A percentile compares a stretch with the other conserved stretches of the same genome.
These are phyloP conservation scores for Cladosporium halotolerans DNA, from an alignment of 2,329 filamentous ascomycete species.

Conservation along the genomic window DNA sequence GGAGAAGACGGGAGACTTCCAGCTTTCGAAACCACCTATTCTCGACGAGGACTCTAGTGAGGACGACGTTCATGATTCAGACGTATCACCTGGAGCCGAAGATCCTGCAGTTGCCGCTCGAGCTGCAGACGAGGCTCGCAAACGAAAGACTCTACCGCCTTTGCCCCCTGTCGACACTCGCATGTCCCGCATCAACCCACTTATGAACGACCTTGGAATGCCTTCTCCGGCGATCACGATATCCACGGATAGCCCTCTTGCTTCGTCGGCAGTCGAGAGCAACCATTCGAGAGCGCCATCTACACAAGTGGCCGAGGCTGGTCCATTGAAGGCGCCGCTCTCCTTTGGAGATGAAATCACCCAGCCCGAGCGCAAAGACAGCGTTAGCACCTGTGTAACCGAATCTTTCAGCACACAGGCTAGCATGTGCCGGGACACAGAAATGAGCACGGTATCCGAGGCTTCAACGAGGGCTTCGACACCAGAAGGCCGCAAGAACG, in stretches of 20 bases:
- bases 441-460: conserved; percentile 71
- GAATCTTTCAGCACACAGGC: conserved; percentile 73
- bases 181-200: conserved; percentile 6
- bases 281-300: conserved; percentile 2
- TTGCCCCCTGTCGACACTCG: conserved; percentile 5
- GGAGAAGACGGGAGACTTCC: conserved; percentile 57
- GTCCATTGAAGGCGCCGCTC: conserved; percentile 12
- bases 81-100: neutral
- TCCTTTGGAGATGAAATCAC: conserved; percentile 13
- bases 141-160: conserved; percentile 5
- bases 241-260: neutral
- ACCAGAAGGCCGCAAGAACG: conserved; percentile 59
- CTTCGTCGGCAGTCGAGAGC: neutral
- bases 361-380: conserved; percentile 49
- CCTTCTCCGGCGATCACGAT: conserved; percentile 8
- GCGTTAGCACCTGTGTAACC: conserved; percentile 66
- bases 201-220: conserved; percentile 8
- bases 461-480: conserved; percentile 84
- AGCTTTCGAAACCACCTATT: conserved; percentile 11
- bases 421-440: conserved; percentile 68
- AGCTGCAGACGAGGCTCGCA: neutral
- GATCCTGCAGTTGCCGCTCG: neutral
- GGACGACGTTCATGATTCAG: neutral
- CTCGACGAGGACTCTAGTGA: neutral
- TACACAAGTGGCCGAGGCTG: neutral